phyloP scores from a whole-genome alignment of 768 basidiomycete species.

The Boletellus ananas region DNA sequence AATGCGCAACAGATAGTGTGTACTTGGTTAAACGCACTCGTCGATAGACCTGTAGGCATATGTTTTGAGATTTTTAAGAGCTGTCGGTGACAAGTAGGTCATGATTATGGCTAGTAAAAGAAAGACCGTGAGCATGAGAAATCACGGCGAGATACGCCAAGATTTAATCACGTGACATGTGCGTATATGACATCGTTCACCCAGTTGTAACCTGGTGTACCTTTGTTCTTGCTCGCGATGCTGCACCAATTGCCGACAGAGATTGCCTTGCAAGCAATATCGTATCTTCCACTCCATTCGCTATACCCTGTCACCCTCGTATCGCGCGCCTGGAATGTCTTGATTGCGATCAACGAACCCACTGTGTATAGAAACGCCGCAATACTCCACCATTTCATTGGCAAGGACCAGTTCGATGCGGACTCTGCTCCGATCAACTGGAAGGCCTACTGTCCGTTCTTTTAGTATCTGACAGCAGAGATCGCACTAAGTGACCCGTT shows the following conservation, averaged over 20 bases:
- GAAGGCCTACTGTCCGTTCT: constrained; percentile 54
- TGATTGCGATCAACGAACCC: constrained; percentile 45
- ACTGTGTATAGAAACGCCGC: constrained; percentile 60
- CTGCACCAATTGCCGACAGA: constrained; percentile 54
- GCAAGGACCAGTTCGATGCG: constrained; percentile 30
- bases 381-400: constrained; percentile 44
- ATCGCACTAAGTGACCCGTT: constrained; percentile 8
- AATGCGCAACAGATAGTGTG: neutral
- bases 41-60: constrained; percentile 82
- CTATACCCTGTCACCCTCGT: constrained; percentile 36
- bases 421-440: constrained; percentile 40
- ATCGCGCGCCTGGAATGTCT: constrained; percentile 45
- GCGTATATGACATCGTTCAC: too few relatives aligned
- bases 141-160: neutral
- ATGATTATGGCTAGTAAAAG: constrained; percentile 30
- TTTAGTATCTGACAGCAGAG: constrained; percentile 1
- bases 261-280: constrained; percentile 46
- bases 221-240: constrained; percentile 23
- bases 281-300: constrained; percentile 46
- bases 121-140: too few relatives aligned
- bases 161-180: neutral
- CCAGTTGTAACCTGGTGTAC: neutral
- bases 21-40: constrained; percentile 48
- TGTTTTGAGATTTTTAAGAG: constrained; percentile 70
- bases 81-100: constrained; percentile 61